These are phyloP conservation scores for Boeremia exigua DNA, from an alignment of 2,329 filamentous ascomycete species.

Conservation along the genomic window DNA sequence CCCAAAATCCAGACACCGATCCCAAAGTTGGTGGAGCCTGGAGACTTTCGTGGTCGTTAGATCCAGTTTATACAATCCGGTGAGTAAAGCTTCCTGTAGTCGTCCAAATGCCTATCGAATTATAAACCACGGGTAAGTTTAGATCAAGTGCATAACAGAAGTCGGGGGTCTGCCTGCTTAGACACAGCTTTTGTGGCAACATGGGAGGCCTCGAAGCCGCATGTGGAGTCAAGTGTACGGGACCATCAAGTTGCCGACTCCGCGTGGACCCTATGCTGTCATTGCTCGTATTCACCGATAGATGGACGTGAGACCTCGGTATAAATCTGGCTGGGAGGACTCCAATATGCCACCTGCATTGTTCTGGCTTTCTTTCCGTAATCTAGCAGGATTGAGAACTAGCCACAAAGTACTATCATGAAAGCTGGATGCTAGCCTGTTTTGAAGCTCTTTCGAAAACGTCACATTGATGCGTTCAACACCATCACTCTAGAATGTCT, in stretches of 20 bases:
- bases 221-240: conserved; percentile 7
- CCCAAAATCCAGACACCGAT: not conserved
- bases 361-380: no score
- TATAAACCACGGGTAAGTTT: no score
- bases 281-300: conserved; percentile 4
- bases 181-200: not conserved
- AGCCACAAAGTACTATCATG: no score
- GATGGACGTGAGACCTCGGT: not conserved
- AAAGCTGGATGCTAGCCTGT: no score
- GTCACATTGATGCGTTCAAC: not conserved
- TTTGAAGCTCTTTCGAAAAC: no score
- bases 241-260: conserved; percentile 9
- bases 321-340: no score
- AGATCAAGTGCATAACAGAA: no score
- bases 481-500: not conserved
- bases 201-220: not conserved
- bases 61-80: not conserved
- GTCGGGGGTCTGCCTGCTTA: not conserved
- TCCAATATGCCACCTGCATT: no score
- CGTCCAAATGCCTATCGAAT: not conserved
- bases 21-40: no score
- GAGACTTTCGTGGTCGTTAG: no score
- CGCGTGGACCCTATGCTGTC: conserved; percentile 14
- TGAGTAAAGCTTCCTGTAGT: not conserved
- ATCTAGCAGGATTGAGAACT: no score